Evolutionary conservation across 306 rosid genomes (phyloP).

Genomic region (Phaseolus lunatus): DNA sequence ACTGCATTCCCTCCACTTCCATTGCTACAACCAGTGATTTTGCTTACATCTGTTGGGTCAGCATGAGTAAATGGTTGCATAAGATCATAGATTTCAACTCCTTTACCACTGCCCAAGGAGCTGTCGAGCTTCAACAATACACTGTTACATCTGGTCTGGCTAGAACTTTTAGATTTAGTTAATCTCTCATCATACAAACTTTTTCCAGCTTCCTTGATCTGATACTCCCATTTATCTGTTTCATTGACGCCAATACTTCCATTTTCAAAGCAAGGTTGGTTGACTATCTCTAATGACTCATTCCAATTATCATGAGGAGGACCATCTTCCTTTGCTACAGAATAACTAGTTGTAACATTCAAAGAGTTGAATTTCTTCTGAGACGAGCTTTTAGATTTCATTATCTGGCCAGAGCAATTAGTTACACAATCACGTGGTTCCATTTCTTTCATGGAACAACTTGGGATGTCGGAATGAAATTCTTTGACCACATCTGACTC

Average conservation of each 20-base stretch:
- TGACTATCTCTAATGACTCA: slow-evolving; percentile 44
- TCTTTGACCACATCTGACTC: slow-evolving; percentile 52
- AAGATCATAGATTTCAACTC: slow-evolving; percentile 36
- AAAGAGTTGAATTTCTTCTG: slow-evolving; percentile 45
- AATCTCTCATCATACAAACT: slow-evolving; percentile 44
- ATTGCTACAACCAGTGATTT: slow-evolving; percentile 38
- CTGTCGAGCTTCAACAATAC: slow-evolving; percentile 46
- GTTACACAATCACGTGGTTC: slow-evolving; percentile 43
- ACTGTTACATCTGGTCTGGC: slow-evolving; percentile 27
- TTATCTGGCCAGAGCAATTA: slow-evolving; percentile 45
- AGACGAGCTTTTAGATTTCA: slow-evolving; percentile 58
- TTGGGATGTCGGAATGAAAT: slow-evolving; percentile 44
- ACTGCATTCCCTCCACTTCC: slow-evolving; percentile 38
- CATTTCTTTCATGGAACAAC: slow-evolving; percentile 52
- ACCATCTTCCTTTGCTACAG: slow-evolving; percentile 44
- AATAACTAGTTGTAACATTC: slow-evolving; percentile 47
- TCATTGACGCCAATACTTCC: slow-evolving; percentile 45
- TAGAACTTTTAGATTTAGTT: slow-evolving; percentile 54
- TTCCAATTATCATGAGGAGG: slow-evolving; percentile 47
- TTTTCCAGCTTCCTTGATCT: slow-evolving; percentile 47
- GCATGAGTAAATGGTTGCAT: slow-evolving; percentile 30
- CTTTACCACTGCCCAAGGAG: slow-evolving; percentile 37
- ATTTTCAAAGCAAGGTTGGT: slow-evolving; percentile 33
- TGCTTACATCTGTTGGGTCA: slow-evolving; percentile 35
- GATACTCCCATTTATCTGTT: slow-evolving; percentile 39